Evolutionary conservation across 306 rosid species (phyloP), one percentile per base, ranked within the genome.

Genomic region (Crataegus laevigata): DNA sequence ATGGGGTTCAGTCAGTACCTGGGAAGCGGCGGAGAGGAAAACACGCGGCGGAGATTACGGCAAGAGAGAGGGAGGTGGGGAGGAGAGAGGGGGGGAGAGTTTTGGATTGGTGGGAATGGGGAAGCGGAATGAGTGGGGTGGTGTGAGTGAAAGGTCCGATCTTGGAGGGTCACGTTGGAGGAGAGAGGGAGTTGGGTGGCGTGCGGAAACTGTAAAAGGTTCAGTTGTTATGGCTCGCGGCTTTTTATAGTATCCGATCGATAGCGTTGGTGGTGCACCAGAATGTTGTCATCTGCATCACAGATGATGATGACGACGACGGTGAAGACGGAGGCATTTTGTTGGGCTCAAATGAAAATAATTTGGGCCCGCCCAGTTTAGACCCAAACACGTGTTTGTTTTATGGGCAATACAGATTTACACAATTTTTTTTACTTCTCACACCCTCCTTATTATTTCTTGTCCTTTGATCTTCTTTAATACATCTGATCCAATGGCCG

Each of bases 401-500:
- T 38, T 45, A 32, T 32, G 36, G 36, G 36, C 6, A 8, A 32
- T 32, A 32, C 36, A 36, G 6, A 36, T 34, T 7, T 9, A 36
- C 0, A 36, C 2, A 36, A 36, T 0, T 36, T 36, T 36, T 34
- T 36, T 36, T 36, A 36, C 9, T 36, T 36, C 10, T 36, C 9
- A 7, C 40, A 36, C 40, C 0, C 5, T 34, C 0, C 0, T 36
- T 36, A 9, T 36, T 36, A 36, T 1, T 36, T 36, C 6, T 36
- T 36, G 1, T 36, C 10, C 0, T 36, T 7, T 36, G 0, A 36
- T 36, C 2, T 36, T 36, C 40, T 36, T 36, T 1, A 36, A 36
- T 36, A 36, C 40, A 36, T 36, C 40, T 0, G 9, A 7, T 6
- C 2, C 0, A 0, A 36, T 7, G 8, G 2, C 1, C 2, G 0